Base-by-base conservation (phyloP, 2,329 filamentous ascomycete species). In the Aphanocladium album region DNA sequence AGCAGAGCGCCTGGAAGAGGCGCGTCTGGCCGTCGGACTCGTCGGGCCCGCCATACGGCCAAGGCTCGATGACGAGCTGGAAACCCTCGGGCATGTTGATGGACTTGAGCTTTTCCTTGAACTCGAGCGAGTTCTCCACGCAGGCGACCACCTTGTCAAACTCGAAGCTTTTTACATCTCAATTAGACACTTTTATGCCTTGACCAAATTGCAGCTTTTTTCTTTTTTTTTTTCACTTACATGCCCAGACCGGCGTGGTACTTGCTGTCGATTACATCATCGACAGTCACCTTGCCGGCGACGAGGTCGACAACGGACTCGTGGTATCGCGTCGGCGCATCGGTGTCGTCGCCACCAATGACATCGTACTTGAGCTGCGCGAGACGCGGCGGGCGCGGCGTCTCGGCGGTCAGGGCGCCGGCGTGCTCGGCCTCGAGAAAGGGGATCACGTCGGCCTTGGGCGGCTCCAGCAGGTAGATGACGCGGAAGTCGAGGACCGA, bases 401-500 rank as follows among this genome's bases (percentile, higher is more conserved):
- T 41, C 39, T 66, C 8, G 35, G 64, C 55, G 69, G 73, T 68
- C 23, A 74, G 55, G 5, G 68, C 59, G 0, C 69, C 70, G 3
- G 68, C 67, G 60, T 78, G 76, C 62, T 83, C 57, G 50, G 70
- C 68, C n/a, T 80, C 77, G 0, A 85, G 70, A 51, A 77, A 84
- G 0, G 61, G 64, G 1, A 79, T 63, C 64, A 84, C 74, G 12
- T 77, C 72, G 4, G 68, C 65, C 67, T 85, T 85, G 0, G 73
- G 71, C 0, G 82, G 82, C 64, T 85, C 81, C 12, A 71, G 70
- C 2, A 84, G 71, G 1, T 78, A 81, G 57, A 82, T 79, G 35
- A 78, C 75, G 11, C 81, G 76, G 65, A 84, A 85, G 60, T 77
- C 72, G 6, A 75, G 62, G 0, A 69, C 63, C 0, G 70, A 62